A percentile compares a stretch with the other conserved stretches of the same genome.
Evolutionary conservation across 2,329 filamentous ascomycete genomes (phyloP).

Genomic region (Conoideocrella luteorostrata): DNA sequence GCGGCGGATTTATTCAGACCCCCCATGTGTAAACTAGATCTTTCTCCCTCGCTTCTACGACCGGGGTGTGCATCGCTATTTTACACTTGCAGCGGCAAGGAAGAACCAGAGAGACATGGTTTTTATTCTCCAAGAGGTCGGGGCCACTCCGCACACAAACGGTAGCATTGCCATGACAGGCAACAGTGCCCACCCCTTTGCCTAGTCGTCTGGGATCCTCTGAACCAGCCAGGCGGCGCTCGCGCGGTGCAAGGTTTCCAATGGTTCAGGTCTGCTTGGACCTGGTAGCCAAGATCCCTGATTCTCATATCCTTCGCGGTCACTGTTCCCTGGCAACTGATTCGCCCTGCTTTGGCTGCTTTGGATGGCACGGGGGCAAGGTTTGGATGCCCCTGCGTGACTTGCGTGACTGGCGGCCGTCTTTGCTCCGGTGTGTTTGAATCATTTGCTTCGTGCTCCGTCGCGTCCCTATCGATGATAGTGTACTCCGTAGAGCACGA

Average conservation of each 20-base stretch:
- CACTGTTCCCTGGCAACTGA: too few species aligned
- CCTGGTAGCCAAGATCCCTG: neutral
- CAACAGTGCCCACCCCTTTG: slow-evolving; percentile 3
- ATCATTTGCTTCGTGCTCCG: too few species aligned
- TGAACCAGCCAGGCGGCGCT: slow-evolving; percentile 7
- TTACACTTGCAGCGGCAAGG: slow-evolving; percentile 20
- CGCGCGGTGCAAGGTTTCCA: neutral
- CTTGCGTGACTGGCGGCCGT: too few species aligned
- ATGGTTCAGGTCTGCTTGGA: neutral
- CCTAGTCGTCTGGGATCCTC: neutral
- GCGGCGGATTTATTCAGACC: slow-evolving; percentile 14
- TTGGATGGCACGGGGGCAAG: too few species aligned
- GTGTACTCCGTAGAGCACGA: too few species aligned
- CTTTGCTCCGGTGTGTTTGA: too few species aligned
- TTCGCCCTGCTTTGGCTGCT: too few species aligned
- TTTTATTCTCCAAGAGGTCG: neutral
- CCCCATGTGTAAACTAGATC: slow-evolving; percentile 18
- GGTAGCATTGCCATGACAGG: slow-evolving; percentile 1
- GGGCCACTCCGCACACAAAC: neutral
- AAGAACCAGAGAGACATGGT: slow-evolving; percentile 6
- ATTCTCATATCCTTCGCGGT: too few species aligned
- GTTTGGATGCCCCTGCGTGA: too few species aligned
- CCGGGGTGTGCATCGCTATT: slow-evolving; percentile 3
- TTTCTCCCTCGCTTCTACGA: slow-evolving; percentile 26
- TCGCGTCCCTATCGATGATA: too few species aligned